Evolutionary conservation across 179 eudicot genomes (phyloP).

Genomic region (Vitellaria paradoxa): DNA sequence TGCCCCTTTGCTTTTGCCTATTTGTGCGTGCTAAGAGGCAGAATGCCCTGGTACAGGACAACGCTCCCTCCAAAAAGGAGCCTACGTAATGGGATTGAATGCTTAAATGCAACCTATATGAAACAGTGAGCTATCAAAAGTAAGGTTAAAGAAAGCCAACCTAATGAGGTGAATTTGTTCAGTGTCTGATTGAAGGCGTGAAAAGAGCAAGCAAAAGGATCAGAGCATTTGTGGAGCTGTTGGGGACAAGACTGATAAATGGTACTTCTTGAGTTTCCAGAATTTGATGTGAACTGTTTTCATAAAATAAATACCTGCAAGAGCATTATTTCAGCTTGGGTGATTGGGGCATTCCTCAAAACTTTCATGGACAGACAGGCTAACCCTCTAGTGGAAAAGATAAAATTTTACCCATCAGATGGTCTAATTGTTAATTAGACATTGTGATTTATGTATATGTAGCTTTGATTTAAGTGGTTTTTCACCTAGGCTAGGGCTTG

Average conservation of each 20-base stretch:
- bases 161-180: background rate
- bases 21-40: no score
- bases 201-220: slow-evolving; percentile 33
- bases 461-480: no score
- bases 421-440: no score
- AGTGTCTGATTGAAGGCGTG: slow-evolving; percentile 9
- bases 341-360: background rate
- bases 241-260: background rate
- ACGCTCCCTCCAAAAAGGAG: background rate
- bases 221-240: slow-evolving; percentile 23
- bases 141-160: background rate
- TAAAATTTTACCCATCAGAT: background rate
- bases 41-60: background rate
- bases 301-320: background rate
- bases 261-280: background rate
- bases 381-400: background rate
- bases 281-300: background rate
- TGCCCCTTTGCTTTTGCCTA: no score
- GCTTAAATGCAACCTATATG: background rate
- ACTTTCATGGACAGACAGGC: background rate
- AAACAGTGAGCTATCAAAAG: background rate
- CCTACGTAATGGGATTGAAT: background rate
- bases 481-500: no score
- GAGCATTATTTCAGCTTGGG: background rate
- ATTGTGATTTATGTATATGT: no score